These are phyloP conservation scores for Quercus gilva DNA, from an alignment of 306 rosid species.

Conservation along the genomic window DNA sequence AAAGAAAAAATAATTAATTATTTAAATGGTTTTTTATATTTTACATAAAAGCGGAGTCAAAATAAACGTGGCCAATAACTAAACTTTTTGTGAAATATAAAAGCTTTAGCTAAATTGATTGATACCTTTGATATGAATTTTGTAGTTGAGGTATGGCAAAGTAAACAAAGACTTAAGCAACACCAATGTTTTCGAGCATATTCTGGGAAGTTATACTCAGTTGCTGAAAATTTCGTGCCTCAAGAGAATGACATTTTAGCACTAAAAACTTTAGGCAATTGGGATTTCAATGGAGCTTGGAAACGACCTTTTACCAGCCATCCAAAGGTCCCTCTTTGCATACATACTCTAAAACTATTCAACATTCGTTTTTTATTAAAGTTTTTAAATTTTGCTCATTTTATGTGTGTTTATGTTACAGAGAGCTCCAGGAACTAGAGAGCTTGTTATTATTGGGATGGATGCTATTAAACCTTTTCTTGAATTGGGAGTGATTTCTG, in stretches of 20 bases:
- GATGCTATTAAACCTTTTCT: conserved; percentile 47
- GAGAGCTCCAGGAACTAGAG: conserved; percentile 63
- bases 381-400: neutral
- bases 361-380: neutral
- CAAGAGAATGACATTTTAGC: conserved; percentile 61
- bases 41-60: too few relatives aligned
- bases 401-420: conserved; percentile 11
- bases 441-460: conserved; percentile 57
- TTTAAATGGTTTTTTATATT: too few relatives aligned
- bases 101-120: neutral
- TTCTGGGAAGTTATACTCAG: conserved; percentile 51
- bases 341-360: neutral
- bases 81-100: neutral
- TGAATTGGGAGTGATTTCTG: conserved; percentile 63
- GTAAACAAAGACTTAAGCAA: conserved; percentile 62
- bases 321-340: conserved; percentile 46
- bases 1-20: too few relatives aligned
- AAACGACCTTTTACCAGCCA: conserved; percentile 64
- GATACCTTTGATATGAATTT: neutral
- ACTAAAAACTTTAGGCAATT: conserved; percentile 41
- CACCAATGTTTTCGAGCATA: conserved; percentile 72
- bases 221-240: conserved; percentile 63
- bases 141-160: conserved; percentile 58
- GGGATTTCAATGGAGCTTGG: conserved; percentile 64
- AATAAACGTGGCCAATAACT: too few relatives aligned